Evolutionary conservation across 176 grass and related monocot species (phyloP).

Genomic region (Otatea glauca): DNA sequence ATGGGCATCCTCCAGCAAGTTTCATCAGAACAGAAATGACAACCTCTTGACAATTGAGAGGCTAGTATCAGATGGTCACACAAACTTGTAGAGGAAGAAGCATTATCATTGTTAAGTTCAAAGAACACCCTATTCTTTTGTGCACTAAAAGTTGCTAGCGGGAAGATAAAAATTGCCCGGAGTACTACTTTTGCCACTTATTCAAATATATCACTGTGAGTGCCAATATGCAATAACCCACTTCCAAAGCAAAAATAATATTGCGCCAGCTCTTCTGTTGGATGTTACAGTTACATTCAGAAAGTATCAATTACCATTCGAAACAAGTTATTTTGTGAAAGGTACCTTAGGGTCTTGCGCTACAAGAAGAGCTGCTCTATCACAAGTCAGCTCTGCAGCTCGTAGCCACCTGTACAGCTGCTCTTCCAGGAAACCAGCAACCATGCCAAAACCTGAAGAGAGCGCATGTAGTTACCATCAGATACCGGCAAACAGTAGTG

Average conservation of each 20-base stretch:
- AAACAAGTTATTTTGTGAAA: neutral
- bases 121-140: neutral
- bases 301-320: neutral
- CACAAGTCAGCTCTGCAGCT: slow-evolving; percentile 92
- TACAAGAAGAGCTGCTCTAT: slow-evolving; percentile 93
- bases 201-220: too few species aligned
- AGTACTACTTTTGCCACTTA: neutral
- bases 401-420: slow-evolving; percentile 88
- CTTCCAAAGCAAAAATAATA: too few species aligned
- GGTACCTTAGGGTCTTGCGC: slow-evolving; percentile 88
- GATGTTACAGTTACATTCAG: neutral
- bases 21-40: slow-evolving; percentile 99
- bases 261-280: neutral
- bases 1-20: slow-evolving; percentile 86
- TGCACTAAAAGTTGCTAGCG: neutral
- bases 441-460: slow-evolving; percentile 71
- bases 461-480: neutral
- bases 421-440: slow-evolving; percentile 85
- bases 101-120: neutral
- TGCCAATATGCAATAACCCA: neutral
- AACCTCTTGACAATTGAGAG: slow-evolving; percentile 76
- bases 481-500: neutral
- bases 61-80: too few species aligned
- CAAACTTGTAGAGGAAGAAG: neutral
- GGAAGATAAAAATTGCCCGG: neutral